Conservation (phyloP, 2,329 filamentous ascomycete species). For the Aureobasidium pullulans region DNA sequence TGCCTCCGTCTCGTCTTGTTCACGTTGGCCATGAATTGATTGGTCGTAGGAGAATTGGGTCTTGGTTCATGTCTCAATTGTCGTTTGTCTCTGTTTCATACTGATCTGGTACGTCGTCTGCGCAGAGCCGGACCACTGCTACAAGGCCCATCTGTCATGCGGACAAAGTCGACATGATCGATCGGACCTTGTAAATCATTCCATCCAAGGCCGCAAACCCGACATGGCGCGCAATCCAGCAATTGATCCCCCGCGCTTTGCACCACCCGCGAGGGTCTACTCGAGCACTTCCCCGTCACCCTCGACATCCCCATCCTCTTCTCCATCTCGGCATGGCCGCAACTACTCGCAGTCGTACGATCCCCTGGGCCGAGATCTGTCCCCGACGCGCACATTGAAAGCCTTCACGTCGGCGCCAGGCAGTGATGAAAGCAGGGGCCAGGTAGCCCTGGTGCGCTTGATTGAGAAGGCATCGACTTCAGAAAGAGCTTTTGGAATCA, state of each 20-base stretch:
- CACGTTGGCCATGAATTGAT: background rate
- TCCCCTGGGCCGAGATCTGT: conserved; percentile 51
- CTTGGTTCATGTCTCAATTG: background rate
- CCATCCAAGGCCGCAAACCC: background rate
- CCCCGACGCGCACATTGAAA: conserved; percentile 54
- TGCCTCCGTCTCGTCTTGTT: background rate
- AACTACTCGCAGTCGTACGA: conserved; percentile 21
- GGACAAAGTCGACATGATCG: background rate
- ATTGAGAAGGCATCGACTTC: conserved; percentile 55
- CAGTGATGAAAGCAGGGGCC: conserved; percentile 19
- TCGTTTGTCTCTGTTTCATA: conserved; percentile 4
- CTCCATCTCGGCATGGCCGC: conserved; percentile 21
- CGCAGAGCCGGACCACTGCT: background rate
- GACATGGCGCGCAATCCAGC: conserved; percentile 23
- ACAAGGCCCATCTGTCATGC: background rate
- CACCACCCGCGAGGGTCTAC: conserved; percentile 3
- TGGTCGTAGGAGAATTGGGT: background rate
- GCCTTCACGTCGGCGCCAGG: conserved; percentile 45
- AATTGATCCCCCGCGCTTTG: conserved; percentile 21
- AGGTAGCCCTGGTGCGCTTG: conserved; percentile 42
- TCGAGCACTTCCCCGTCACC: conserved; percentile 11
- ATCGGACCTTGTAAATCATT: background rate
- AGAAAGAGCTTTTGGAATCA: conserved; percentile 65
- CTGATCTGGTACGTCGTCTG: background rate
- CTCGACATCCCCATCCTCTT: conserved; percentile 23